phyloP scores from a whole-genome alignment of 2,329 filamentous ascomycete genomes.

The Reticulascus tulasneorum region DNA sequence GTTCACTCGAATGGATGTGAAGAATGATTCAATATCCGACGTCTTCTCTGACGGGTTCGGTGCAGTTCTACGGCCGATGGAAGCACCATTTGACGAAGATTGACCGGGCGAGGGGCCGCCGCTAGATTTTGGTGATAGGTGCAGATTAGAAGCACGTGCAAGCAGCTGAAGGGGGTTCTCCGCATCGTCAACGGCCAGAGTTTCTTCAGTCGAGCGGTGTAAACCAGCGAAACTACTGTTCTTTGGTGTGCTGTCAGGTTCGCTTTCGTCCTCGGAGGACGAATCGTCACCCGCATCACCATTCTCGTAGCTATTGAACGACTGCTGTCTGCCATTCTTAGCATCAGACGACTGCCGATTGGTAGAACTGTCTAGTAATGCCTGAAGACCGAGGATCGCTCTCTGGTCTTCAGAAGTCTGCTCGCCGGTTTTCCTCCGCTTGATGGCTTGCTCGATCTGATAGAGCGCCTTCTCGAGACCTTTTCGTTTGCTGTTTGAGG shows the following conservation, averaged over 20 bases:
- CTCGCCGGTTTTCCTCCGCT: constrained; percentile 46
- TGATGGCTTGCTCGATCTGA: constrained; percentile 68
- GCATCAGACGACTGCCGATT: constrained; percentile 12
- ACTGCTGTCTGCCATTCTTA: constrained; percentile 15
- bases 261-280: constrained; percentile 28
- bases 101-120: constrained; percentile 16
- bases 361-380: constrained; percentile 29
- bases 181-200: constrained; percentile 64
- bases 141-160: constrained; percentile 67
- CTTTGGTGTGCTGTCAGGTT: constrained; percentile 22
- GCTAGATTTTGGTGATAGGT: constrained; percentile 40
- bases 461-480: constrained; percentile 71
- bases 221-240: constrained; percentile 17
- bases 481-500: constrained; percentile 58
- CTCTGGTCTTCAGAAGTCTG: constrained; percentile 41
- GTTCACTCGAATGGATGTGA: constrained; percentile 59
- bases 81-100: constrained; percentile 6
- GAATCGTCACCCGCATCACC: constrained; percentile 25
- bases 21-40: constrained; percentile 58
- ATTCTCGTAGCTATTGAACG: constrained; percentile 18
- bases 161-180: constrained; percentile 72
- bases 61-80: constrained; percentile 12
- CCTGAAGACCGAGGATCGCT: constrained; percentile 38
- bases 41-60: constrained; percentile 12
- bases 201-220: constrained; percentile 36